phyloP scores from a whole-genome alignment of 2,329 filamentous ascomycete species.

The Monilinia laxa region DNA sequence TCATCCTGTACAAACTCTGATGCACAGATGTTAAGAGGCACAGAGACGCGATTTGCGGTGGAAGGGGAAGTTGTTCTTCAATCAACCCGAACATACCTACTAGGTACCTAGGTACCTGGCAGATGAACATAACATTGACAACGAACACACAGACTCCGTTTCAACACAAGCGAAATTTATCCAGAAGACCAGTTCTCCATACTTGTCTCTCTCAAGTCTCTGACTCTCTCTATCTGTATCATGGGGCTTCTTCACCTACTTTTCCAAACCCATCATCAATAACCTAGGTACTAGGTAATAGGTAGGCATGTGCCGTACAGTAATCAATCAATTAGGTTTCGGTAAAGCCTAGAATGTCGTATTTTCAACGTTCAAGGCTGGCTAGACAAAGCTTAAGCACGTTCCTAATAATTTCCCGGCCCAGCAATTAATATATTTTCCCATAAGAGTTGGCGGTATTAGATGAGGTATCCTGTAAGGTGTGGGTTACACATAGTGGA shows the following conservation, averaged over 20 bases:
- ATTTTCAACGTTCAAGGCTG: constrained; percentile 22
- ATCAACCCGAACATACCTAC: neutral
- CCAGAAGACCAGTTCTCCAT: too few species aligned
- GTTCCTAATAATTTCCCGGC: constrained; percentile 18
- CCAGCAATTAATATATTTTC: constrained; percentile 6
- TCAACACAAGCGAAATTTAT: constrained; percentile 19
- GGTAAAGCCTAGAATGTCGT: constrained; percentile 7
- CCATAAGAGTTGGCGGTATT: constrained; percentile 2
- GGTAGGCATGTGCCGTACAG: neutral
- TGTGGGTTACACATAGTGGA: neutral
- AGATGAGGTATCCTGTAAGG: constrained; percentile 6
- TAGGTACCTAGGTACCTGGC: too few species aligned
- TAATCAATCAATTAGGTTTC: constrained; percentile 1
- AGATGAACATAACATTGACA: too few species aligned
- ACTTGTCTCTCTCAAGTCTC: too few species aligned
- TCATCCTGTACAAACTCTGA: neutral
- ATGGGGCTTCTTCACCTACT: neutral
- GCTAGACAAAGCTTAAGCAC: constrained; percentile 22
- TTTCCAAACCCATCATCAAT: neutral
- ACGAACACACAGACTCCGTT: neutral
- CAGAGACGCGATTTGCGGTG: constrained; percentile 6
- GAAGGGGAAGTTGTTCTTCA: neutral
- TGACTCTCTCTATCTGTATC: too few species aligned
- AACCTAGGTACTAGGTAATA: too few species aligned
- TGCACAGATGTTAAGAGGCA: neutral